phyloP scores from a whole-genome alignment of 2,329 filamentous ascomycete genomes.

The Ascosphaera apis region DNA sequence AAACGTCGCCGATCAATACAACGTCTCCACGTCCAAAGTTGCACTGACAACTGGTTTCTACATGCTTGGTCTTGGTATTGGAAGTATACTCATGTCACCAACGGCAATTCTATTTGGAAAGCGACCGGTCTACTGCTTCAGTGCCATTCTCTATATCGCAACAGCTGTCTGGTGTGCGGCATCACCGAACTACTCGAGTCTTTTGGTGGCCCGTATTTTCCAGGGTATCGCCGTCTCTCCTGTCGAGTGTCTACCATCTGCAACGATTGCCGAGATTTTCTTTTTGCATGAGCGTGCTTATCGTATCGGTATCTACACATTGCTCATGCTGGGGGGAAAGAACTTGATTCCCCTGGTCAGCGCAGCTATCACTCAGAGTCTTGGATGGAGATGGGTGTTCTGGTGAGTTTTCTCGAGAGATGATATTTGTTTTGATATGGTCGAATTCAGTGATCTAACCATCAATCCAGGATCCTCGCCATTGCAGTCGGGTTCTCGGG shows the following conservation, averaged over 20 bases:
- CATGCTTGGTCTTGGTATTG: slow-evolving; percentile 80
- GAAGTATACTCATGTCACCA: slow-evolving; percentile 63
- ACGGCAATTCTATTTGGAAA: slow-evolving; percentile 85
- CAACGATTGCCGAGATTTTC: slow-evolving; percentile 89
- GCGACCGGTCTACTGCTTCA: slow-evolving; percentile 64
- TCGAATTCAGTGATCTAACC: too few relatives aligned
- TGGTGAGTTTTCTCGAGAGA: slow-evolving; percentile 42
- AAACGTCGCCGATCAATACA: slow-evolving; percentile 44
- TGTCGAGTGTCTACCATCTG: slow-evolving; percentile 77
- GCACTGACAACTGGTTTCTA: slow-evolving; percentile 76
- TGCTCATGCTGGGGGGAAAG: slow-evolving; percentile 73
- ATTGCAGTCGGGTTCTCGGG: slow-evolving; percentile 53
- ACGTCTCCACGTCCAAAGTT: slow-evolving; percentile 46
- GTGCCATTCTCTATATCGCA: slow-evolving; percentile 52
- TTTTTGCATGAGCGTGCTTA: slow-evolving; percentile 88
- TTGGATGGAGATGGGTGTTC: slow-evolving; percentile 80
- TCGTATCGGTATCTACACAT: slow-evolving; percentile 76
- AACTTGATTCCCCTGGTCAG: slow-evolving; percentile 74
- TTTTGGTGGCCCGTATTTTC: slow-evolving; percentile 62
- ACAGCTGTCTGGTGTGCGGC: slow-evolving; percentile 65
- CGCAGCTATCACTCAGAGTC: slow-evolving; percentile 53
- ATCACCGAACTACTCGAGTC: slow-evolving; percentile 58
- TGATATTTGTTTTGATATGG: too few relatives aligned
- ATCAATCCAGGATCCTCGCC: slow-evolving; percentile 50
- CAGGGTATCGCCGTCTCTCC: slow-evolving; percentile 75